phyloP scores from a whole-genome alignment of 2,329 filamentous ascomycete genomes.

The Sporothrix dimorphospora region DNA sequence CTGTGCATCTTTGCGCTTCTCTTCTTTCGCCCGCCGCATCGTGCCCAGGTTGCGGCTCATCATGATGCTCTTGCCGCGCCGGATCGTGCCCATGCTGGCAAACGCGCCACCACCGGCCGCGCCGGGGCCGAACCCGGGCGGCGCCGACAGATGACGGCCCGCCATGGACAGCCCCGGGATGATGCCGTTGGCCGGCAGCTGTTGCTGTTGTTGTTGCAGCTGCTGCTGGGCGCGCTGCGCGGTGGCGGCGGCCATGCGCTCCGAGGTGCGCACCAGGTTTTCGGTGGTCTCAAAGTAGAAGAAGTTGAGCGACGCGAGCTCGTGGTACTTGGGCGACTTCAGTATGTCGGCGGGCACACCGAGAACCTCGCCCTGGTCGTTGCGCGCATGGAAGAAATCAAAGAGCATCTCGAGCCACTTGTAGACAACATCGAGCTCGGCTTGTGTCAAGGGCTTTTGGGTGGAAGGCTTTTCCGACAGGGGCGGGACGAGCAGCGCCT shows the following conservation, averaged over 20 bases:
- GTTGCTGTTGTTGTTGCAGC: conserved; percentile 66
- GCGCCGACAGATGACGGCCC: conserved; percentile 44
- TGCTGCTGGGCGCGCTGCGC: conserved; percentile 75
- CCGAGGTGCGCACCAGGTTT: conserved; percentile 89
- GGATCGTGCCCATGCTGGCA: conserved; percentile 70
- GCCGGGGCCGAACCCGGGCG: conserved; percentile 57
- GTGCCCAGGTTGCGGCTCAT: conserved; percentile 91
- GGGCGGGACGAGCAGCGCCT: conserved; percentile 86
- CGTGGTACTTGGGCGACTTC: conserved; percentile 97
- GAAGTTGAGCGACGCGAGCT: conserved; percentile 94
- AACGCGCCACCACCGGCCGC: conserved; percentile 50
- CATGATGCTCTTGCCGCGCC: conserved; percentile 80
- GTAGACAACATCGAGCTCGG: conserved; percentile 93
- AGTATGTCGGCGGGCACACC: conserved; percentile 90
- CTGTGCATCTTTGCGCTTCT: conserved; percentile 92
- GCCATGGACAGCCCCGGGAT: conserved; percentile 57
- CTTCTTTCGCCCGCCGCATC: conserved; percentile 94
- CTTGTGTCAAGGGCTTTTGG: conserved; percentile 79
- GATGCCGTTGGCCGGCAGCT: conserved; percentile 36
- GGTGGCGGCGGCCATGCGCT: conserved; percentile 90
- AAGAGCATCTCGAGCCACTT: conserved; percentile 91
- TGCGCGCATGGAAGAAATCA: conserved; percentile 91
- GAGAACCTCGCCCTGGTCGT: conserved; percentile 78
- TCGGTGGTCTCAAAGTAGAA: conserved; percentile 96
- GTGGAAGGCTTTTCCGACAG: conserved; percentile 91